Base-by-base conservation (phyloP, 1,284 basidiomycete genomes). In the Chalciporus sp. region DNA sequence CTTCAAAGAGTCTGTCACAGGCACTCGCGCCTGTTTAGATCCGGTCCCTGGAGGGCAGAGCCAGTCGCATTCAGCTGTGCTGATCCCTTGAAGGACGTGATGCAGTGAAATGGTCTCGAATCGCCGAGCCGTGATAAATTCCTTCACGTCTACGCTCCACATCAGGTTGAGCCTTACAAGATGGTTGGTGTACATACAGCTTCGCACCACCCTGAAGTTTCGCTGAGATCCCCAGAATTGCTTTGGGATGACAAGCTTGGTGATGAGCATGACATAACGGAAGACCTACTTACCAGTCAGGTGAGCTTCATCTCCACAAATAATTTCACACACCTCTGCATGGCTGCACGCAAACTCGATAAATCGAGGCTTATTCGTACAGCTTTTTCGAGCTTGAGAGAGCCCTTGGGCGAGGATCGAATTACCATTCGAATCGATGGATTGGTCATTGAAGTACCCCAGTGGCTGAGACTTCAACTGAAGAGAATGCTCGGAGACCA, bases 31-130 rank as follows among this genome's bases (percentile, higher is more conserved):
- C 54, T 84, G 82, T 42, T 69, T 58, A 11, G 66, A 63, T 3
- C 70, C 71, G 7, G 61, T 43, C 4, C 77, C 75, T 0, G 74
- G 66, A 1, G 83, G 83, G 42, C 76, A 76, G 1, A 94, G 75
- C 95, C 95, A 98, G n/a, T 85, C 81, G 63, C 94, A 92, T 33
- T 89, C 88, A 1, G 83, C 79, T 7, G 86, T 82, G 19, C 83
- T 83, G 60, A 98, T 84, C 1, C 84, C 82, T 72, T 97, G 94
- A 19, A 96, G 62, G 3, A 94, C 74, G 10, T 80, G 71, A 67
- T 98, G 95, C n/a, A 99, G 71, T 1, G 83, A 87, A 28, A 94
- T 63, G 0, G 85, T 86, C 69, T 99, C 96, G 67, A 84, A 90
- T 33, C 92, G 85, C 23, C 94, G 84, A 35, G 83, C 80, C 2